These are phyloP conservation scores for Bruguiera hainesii DNA, from an alignment of 441 rosid species.

Conservation along the genomic window DNA sequence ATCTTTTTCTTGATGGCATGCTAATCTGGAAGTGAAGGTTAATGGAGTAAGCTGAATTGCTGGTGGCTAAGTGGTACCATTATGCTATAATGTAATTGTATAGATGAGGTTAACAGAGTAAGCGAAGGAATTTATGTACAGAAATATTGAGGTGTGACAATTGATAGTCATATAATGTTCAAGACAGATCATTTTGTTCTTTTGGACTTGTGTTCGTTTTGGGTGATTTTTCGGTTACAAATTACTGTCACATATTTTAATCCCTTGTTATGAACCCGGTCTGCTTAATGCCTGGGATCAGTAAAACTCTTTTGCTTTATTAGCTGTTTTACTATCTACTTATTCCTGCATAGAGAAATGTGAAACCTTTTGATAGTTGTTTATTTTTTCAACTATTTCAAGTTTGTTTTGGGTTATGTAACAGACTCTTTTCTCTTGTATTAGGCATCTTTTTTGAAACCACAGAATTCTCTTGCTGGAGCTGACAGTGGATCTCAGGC, in stretches of 20 bases:
- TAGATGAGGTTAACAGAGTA: not conserved
- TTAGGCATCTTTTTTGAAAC: slow-evolving; percentile 62
- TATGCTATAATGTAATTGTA: not conserved
- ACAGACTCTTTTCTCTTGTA: slow-evolving; percentile 21
- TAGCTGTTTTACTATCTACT: not conserved
- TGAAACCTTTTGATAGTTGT: not conserved
- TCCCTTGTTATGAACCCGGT: not conserved
- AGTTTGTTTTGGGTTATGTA: slow-evolving; percentile 1
- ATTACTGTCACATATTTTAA: not conserved
- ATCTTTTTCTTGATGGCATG: too few relatives aligned
- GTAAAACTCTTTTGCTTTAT: not conserved
- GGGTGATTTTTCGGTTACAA: not conserved
- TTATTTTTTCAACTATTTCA: not conserved
- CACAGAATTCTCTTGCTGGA: slow-evolving; percentile 51
- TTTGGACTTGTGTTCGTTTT: not conserved
- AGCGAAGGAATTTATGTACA: not conserved
- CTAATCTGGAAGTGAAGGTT: not conserved
- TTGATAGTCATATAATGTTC: not conserved
- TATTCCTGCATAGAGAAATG: not conserved
- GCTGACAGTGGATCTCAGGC: slow-evolving; percentile 54
- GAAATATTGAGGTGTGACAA: too few relatives aligned
- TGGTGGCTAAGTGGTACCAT: not conserved
- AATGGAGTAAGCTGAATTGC: not conserved
- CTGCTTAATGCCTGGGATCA: not conserved
- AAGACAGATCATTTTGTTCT: not conserved